Evolutionary conservation across 108 stramenopile species (phyloP), one percentile per base, ranked within the genome.

Genomic region (Fragilaria crotonensis): DNA sequence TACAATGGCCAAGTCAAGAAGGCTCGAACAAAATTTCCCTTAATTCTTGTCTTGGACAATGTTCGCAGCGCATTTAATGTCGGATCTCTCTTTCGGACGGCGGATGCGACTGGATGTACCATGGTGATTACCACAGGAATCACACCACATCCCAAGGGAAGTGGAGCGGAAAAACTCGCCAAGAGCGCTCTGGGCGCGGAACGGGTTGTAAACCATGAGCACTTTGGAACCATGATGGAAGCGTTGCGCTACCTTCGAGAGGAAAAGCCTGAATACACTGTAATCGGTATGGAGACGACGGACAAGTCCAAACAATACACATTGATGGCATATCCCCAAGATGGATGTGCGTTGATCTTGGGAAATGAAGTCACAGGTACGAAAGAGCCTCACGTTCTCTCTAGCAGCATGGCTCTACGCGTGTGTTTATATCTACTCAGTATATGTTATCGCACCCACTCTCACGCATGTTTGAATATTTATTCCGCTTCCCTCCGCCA

Each of bases 281-380:
- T 92, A 7, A 63, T 88, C 31, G 90, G 75, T 17, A 76, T 92
- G 78, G 90, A 92, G 70, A 92, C 90, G 7, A 92, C 90, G 9
- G 78, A 85, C 61, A 41, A 62, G n/a, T 81, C 79, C 55, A 48
- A 62, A 54, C 31, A 57, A 17, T 92, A 88, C 45, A 82, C 80
- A 0, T 11, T 65, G 5, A 30, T 80, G 11, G 7, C 66, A 55
- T 87, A 73, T 65, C 70, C 67, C 58, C 67, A 28, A 30, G 29
- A 32, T 21, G 81, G 83, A 32, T 68, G 76, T 45, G 79, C 72
- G 2, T 67, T 95, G 57, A 72, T 95, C 5, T 60, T 95, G 0
- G 93, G 93, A 7, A 95, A 95, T 52, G 93, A 95, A 71, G 86
- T 95, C 29, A 91, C 81, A n/a, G n/a, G n/a, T 20, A 71, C 71